Evolutionary conservation across 2,329 filamentous ascomycete species (phyloP).

Genomic region (Nakataea oryzae): DNA sequence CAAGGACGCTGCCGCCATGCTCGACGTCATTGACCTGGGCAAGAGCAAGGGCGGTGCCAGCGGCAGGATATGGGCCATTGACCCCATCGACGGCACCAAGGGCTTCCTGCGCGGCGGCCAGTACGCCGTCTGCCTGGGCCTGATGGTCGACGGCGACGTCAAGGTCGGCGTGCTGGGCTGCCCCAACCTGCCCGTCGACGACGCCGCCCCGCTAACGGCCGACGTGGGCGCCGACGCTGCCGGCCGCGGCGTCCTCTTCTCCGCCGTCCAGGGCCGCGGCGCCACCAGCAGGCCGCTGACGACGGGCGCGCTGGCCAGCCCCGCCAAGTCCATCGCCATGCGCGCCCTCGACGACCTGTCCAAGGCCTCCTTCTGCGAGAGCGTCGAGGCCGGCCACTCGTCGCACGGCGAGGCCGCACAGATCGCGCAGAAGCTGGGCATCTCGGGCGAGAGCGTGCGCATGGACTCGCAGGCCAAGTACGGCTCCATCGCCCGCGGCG

Average conservation of each 20-base stretch:
- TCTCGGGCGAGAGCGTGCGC: conserved; percentile 79
- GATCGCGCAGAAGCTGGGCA: conserved; percentile 76
- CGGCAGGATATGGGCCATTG: conserved; percentile 88
- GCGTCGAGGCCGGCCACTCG: conserved; percentile 87
- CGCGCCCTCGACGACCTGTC: conserved; percentile 60
- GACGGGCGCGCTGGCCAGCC: conserved; percentile 37
- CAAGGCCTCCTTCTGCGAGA: conserved; percentile 89
- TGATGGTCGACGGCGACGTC: conserved; percentile 89
- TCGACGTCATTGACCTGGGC: conserved; percentile 55
- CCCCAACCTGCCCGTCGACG: conserved; percentile 86
- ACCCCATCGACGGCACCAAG: conserved; percentile 96
- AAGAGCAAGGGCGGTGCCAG: conserved; percentile 59
- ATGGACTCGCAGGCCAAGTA: conserved; percentile 99
- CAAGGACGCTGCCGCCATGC: conserved; percentile 42
- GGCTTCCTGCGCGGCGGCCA: conserved; percentile 93
- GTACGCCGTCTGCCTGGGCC: conserved; percentile 87
- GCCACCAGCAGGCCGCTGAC: conserved; percentile 68
- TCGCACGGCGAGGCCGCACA: conserved; percentile 78
- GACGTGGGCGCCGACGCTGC: conserved; percentile 66
- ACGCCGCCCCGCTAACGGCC: conserved; percentile 58
- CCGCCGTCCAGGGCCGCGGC: conserved; percentile 69
- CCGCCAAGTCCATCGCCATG: conserved; percentile 63
- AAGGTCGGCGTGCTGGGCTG: conserved; percentile 91
- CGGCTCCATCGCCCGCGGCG: conserved; percentile 84
- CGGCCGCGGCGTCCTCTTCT: conserved; percentile 77